Evolutionary conservation across 2,329 filamentous ascomycete genomes (phyloP).

Genomic region (Colletotrichum lentis): DNA sequence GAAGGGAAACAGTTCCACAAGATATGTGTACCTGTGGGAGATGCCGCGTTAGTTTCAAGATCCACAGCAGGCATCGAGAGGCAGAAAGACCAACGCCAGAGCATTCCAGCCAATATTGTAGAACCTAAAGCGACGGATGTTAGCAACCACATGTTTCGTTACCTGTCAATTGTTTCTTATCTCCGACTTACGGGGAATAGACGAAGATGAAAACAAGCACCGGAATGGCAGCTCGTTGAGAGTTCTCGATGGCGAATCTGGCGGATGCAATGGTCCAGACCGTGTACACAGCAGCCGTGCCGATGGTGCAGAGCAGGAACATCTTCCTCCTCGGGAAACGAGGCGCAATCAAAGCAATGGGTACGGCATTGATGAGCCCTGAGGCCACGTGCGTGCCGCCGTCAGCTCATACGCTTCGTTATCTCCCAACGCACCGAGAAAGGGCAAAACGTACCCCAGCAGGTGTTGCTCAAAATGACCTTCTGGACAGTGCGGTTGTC

Average conservation of each 20-base stretch:
- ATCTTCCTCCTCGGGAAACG: conserved; percentile 47
- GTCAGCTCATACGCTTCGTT: not conserved
- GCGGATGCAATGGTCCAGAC: conserved; percentile 52
- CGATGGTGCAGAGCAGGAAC: conserved; percentile 51
- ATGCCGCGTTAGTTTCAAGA: conserved; percentile 3
- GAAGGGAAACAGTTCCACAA: conserved; percentile 52
- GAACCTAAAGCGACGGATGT: not conserved
- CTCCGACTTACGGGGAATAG: conserved; percentile 50
- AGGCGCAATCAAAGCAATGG: conserved; percentile 49
- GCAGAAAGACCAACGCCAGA: not conserved
- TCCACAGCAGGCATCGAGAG: accelerated
- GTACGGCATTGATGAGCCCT: conserved; percentile 48
- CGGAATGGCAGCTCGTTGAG: conserved; percentile 46
- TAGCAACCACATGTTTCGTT: not conserved
- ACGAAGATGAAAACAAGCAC: conserved; percentile 55
- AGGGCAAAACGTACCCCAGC: conserved; percentile 42
- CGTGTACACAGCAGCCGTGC: conserved; percentile 49
- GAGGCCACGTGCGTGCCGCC: not conserved
- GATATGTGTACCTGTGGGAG: conserved; percentile 49
- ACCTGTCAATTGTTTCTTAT: no score
- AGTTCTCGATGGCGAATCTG: conserved; percentile 48
- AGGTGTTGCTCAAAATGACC: conserved; percentile 50
- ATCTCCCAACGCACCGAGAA: not conserved
- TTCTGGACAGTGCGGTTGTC: conserved; percentile 49
- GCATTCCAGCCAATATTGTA: conserved; percentile 30